Base-by-base conservation (phyloP, 2,329 filamentous ascomycete species). In the Neoascochyta sp. region DNA sequence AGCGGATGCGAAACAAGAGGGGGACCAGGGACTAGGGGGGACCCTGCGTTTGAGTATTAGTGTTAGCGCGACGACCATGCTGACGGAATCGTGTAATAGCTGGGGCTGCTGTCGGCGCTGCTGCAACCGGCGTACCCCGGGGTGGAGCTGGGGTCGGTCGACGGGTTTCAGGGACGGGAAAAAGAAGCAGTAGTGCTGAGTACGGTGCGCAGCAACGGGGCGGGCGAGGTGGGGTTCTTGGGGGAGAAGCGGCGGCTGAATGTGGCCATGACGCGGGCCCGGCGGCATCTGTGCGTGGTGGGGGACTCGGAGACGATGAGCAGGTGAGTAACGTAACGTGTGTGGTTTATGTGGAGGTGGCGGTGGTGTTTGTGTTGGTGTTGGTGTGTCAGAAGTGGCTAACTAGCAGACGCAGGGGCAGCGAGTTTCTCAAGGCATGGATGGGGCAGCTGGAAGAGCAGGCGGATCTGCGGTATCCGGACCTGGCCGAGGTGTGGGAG, bases 151-250 rank as follows among this genome's bases (percentile, higher is more conserved):
- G 92, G 92, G 18, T 95, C 87, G 51, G 86, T 98, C 2, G 92
- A 98, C 62, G 92, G 90, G 2, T 98, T 98, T 60, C 92, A 98
- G 63, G 92, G 92, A 18, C 79, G 92, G 11, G 92, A 98, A 64
- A 98, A 98, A 64, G 92, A 98, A 63, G 92, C 86, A 3, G 82
- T 98, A 10, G 76, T 98, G 21, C 81, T 98, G 29, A 94, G 83
- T 62, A 74, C 96, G n/a, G 92, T 98, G 34, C 76, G 92, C 45
- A 95, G 89, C 64, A 98, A 98, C 58, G 47, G 78, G 5, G 78
- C 88, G 27, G 79, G 81, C 28, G 88, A 96, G 60, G 89, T 96
- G 9, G 92, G 92, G 7, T 98, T 98, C 55, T 67, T 98, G 20
- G 86, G 80, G 9, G 92, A 98, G 66, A 94, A 89, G 71, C 76